phyloP scores from a whole-genome alignment of 139 green algal species.

The Spirogloea muscicola region DNA sequence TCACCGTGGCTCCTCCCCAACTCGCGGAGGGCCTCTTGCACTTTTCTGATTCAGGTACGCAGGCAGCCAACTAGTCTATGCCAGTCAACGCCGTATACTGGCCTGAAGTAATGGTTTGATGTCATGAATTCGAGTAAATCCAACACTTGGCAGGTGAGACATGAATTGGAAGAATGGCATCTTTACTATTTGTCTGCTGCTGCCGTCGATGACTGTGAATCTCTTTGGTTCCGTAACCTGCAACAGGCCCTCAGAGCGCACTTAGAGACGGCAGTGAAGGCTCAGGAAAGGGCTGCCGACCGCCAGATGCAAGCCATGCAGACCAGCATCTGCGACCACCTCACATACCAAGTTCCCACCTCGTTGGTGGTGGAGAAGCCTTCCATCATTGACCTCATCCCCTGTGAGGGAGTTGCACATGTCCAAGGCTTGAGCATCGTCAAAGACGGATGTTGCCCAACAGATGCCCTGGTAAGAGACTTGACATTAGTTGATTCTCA shows the following conservation, averaged over 20 bases:
- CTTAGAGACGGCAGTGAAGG: conserved; percentile 19
- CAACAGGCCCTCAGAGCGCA: conserved; percentile 20
- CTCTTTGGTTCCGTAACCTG: no score
- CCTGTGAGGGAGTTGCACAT: conserved; percentile 29
- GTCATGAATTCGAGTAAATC: no score
- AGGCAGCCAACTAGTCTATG: no score
- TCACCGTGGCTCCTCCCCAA: conserved; percentile 3
- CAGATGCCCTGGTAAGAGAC: conserved; percentile 19
- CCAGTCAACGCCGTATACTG: no score
- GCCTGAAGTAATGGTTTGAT: no score
- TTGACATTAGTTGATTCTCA: no score
- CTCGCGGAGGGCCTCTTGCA: conserved; percentile 22
- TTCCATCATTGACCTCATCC: conserved; percentile 23
- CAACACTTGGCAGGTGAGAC: no score
- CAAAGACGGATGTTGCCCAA: conserved; percentile 2
- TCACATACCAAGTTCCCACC: conserved; percentile 26
- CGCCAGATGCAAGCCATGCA: conserved; percentile 17
- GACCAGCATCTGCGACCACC: conserved; percentile 26
- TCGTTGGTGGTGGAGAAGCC: conserved; percentile 18
- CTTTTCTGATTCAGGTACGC: conserved; percentile 24
- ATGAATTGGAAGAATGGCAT: no score
- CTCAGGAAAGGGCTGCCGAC: conserved; percentile 2
- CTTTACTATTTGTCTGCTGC: no score
- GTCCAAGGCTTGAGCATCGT: conserved; percentile 8
- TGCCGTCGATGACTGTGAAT: no score